Evolutionary conservation across 2,329 filamentous ascomycete genomes (phyloP).

Genomic region (Diaporthe velutina): DNA sequence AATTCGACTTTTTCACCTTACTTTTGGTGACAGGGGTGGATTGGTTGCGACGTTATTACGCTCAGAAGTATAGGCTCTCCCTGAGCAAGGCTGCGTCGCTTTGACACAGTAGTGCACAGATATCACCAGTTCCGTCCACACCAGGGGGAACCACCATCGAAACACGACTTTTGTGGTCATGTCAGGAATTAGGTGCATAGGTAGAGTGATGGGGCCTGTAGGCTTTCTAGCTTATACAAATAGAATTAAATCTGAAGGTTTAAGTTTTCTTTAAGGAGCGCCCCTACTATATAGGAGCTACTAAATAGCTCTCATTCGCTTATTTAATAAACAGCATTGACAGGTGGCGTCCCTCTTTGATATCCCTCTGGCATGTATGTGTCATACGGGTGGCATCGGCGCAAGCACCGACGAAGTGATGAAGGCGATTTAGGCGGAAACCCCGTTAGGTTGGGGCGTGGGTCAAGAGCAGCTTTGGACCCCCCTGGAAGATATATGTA

Average conservation of each 20-base stretch:
- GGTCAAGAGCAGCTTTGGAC: not conserved
- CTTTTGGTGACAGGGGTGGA: too few relatives aligned
- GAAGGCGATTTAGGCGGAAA: not conserved
- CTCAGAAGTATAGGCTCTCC: not conserved
- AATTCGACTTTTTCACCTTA: too few relatives aligned
- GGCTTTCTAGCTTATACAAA: too few relatives aligned
- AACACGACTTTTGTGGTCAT: not conserved
- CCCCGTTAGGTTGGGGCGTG: not conserved
- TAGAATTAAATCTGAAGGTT: too few relatives aligned
- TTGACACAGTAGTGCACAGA: conserved; percentile 1
- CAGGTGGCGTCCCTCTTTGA: not conserved
- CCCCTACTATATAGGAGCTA: too few relatives aligned
- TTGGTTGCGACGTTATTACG: too few relatives aligned
- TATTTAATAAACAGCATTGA: too few relatives aligned
- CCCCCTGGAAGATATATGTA: not conserved
- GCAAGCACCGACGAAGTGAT: not conserved
- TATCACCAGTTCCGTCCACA: not conserved
- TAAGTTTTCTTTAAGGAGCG: too few relatives aligned
- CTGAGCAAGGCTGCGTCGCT: not conserved
- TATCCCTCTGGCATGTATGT: not conserved
- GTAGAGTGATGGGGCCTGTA: too few relatives aligned
- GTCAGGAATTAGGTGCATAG: too few relatives aligned
- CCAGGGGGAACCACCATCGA: not conserved
- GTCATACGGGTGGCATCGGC: not conserved
- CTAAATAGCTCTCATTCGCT: too few relatives aligned